Percentiles rank a stretch among this genome's conserved stretches.
Evolutionary conservation across 306 rosid genomes (phyloP).

Genomic region (Fagus crenata): DNA sequence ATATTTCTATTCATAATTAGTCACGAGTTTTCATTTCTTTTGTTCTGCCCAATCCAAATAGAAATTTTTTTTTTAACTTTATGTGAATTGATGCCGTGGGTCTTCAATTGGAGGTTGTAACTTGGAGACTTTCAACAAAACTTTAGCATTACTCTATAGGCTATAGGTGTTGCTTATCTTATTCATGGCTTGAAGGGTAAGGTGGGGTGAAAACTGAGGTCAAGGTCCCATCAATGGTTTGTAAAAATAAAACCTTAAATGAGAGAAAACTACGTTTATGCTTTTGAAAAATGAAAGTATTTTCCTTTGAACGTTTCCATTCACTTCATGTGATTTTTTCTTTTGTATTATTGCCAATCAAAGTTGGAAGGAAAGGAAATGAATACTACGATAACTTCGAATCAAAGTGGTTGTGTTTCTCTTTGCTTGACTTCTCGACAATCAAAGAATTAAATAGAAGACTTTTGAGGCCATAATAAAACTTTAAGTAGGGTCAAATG

Average conservation of each 20-base stretch:
- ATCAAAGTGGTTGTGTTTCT: background rate
- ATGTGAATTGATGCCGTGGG: conserved; percentile 10
- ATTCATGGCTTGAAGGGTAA: no score
- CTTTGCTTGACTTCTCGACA: conserved; percentile 39
- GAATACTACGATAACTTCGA: background rate
- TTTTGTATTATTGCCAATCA: background rate
- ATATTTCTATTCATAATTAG: background rate
- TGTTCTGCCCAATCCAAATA: background rate
- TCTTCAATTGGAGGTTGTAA: conserved; percentile 16
- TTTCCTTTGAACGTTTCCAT: no score
- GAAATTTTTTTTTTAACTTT: background rate
- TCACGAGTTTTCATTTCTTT: background rate
- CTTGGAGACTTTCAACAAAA: background rate
- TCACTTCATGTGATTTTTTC: background rate
- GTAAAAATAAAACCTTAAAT: no score
- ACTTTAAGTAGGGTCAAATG: background rate
- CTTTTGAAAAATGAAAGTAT: no score
- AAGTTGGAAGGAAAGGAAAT: background rate
- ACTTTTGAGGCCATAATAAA: conserved; percentile 17
- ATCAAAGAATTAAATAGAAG: conserved; percentile 23
- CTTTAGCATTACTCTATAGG: no score
- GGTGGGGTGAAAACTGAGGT: no score
- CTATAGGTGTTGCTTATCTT: no score
- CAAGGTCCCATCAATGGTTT: no score
- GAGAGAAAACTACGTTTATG: no score